Base-by-base conservation (phyloP, 2,329 filamentous ascomycete genomes). In the Colletotrichum sp. region DNA sequence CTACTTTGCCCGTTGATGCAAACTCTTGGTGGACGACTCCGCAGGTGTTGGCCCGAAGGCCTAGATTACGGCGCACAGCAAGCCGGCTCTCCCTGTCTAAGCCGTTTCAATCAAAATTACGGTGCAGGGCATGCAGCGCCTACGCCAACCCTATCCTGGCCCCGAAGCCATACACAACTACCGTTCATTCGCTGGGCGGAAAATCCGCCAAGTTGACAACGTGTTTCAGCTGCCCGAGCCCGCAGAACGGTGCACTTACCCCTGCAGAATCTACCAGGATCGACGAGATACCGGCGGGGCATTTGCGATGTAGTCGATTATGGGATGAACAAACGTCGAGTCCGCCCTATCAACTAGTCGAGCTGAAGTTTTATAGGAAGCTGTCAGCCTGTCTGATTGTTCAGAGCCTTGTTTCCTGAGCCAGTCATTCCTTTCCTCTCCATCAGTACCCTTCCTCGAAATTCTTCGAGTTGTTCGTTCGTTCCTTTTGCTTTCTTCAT, bases 81-180 rank as follows among this genome's bases (percentile, higher is more conserved):
- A 30, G 13, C 57, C 36, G 2, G 15, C 15, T 49, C 24, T 26
- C 65, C 65, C 57, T 57, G 71, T 63, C 66, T 30, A 59, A 28
- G 34, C 16, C 44, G 71, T 73, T 73, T 73, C 71, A 73, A 64
- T 70, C 30, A 24, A 69, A 59, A 73, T 73, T 73, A 57, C 28
- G 59, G 71, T 73, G 55, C 24, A 26, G 26, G 16, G 34, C 64
- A 16, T 57, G 57, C 30, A 44, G 32, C 39, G 39, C 57, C 36
- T 36, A n/a, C 26, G 24, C 30, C 39, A 32, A 32, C 16, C 39
- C 55, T n/a, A 39, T 69, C 18, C 32, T 44, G 34, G 63, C 6
- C 26, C 15, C 7, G 26, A 18, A 3, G 24, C 55, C 39, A 39
- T 21, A 32, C 7, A 30, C 13, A 18, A n/a, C 21, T n/a, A 7